phyloP scores from a whole-genome alignment of 345 rosid species.

The Eucalyptus dawsonii region DNA sequence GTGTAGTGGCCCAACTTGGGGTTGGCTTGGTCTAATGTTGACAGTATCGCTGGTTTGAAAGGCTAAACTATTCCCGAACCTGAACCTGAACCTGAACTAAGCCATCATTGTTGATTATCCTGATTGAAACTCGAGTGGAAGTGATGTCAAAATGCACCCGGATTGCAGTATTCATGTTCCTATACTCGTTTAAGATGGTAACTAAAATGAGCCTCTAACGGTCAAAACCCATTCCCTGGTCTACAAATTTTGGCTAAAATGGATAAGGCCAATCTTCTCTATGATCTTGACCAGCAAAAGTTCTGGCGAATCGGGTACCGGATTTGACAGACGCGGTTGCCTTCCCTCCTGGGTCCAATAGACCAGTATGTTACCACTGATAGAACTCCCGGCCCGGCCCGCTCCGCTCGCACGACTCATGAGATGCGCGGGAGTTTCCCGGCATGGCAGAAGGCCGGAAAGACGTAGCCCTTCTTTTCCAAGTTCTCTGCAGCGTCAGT shows the following conservation, averaged over 20 bases:
- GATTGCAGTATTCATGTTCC: not conserved
- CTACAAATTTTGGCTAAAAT: not conserved
- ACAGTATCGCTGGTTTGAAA: not conserved
- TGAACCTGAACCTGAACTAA: not conserved
- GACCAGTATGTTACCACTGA: rapidly evolving
- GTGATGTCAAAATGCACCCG: not conserved
- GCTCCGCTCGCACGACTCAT: not conserved
- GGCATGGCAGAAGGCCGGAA: not conserved
- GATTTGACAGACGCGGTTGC: rapidly evolving
- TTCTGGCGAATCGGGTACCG: not conserved
- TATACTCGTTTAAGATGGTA: not conserved
- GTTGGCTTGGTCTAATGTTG: not conserved
- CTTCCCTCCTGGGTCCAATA: not conserved
- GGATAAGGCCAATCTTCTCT: not conserved
- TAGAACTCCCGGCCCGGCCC: rapidly evolving
- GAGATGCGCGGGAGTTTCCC: not conserved
- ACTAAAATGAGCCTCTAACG: not conserved
- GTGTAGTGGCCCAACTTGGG: not conserved
- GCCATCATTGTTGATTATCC: not conserved
- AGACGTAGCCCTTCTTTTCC: not conserved
- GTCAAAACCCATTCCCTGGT: not conserved
- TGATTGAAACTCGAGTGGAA: not conserved
- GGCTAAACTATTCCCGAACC: not conserved
- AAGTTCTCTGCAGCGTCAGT: not conserved
- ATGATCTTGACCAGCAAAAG: not conserved